phyloP scores from a whole-genome alignment of 331 rosid genomes.

The Saraca asoca region DNA sequence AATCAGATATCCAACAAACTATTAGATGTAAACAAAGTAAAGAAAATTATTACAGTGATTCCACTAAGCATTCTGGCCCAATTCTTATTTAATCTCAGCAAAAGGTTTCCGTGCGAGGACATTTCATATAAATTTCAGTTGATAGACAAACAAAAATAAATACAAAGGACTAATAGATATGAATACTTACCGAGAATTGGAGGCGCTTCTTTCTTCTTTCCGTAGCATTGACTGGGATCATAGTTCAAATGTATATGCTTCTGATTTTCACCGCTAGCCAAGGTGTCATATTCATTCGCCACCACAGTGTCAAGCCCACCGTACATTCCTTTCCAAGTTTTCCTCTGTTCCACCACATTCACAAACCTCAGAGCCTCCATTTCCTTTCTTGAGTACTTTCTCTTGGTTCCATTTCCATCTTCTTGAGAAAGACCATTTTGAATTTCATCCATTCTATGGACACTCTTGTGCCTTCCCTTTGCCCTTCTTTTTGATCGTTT shows the following conservation, averaged over 20 bases:
- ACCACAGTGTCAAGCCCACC: constrained; percentile 49
- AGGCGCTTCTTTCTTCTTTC: constrained; percentile 47
- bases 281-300: constrained; percentile 57
- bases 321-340: constrained; percentile 60
- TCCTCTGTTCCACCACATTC: constrained; percentile 52
- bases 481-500: constrained; percentile 43
- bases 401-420: constrained; percentile 41
- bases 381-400: constrained; percentile 55
- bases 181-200: constrained; percentile 52
- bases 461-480: constrained; percentile 30
- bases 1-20: neutral
- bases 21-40: neutral
- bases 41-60: neutral
- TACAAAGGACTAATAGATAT: neutral
- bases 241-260: constrained; percentile 35
- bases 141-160: neutral
- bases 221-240: constrained; percentile 36
- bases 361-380: constrained; percentile 72
- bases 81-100: no score
- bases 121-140: neutral
- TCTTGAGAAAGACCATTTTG: constrained; percentile 1
- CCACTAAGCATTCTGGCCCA: neutral
- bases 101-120: neutral
- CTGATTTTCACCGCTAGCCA: constrained; percentile 43
- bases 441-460: constrained; percentile 13